Percentiles rank a stretch among this genome's conserved stretches.
Evolutionary conservation across 345 rosid genomes (phyloP).

Genomic region (Eutrema yunnanense): DNA sequence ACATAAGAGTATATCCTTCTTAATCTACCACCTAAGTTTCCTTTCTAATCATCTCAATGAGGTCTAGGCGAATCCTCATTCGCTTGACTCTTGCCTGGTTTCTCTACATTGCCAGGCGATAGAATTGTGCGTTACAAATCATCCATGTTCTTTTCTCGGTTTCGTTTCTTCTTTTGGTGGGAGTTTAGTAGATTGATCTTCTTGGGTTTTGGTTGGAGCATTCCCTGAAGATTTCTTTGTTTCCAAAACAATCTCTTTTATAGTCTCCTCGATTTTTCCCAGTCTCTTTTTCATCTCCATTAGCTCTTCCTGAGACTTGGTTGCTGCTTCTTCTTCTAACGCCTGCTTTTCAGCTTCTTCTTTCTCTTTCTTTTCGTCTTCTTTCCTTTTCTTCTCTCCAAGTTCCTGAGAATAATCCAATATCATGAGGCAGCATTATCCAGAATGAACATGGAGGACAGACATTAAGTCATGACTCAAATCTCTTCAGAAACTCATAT

Average conservation of each 20-base stretch:
- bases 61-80: background rate
- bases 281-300: constrained; percentile 65
- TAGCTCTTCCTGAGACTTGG: constrained; percentile 34
- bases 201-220: constrained; percentile 30
- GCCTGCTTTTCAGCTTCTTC: constrained; percentile 44
- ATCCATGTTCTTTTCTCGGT: background rate
- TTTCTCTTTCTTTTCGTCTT: constrained; percentile 50
- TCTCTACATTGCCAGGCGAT: no score
- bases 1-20: background rate
- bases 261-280: constrained; percentile 59
- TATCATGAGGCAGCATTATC: background rate
- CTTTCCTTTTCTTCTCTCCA: constrained; percentile 47
- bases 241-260: constrained; percentile 58
- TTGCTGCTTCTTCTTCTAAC: constrained; percentile 35
- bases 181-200: constrained; percentile 25
- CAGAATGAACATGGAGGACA: background rate
- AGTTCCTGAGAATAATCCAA: constrained; percentile 42
- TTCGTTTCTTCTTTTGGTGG: background rate
- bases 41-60: constrained; percentile 4
- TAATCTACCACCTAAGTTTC: background rate
- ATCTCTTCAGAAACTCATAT: background rate
- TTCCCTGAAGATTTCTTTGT: constrained; percentile 43
- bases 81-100: background rate
- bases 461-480: background rate
- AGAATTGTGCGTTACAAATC: no score